Base-by-base conservation (phyloP, 192 early-diverging fungal genomes). In the Backusella westeae region DNA sequence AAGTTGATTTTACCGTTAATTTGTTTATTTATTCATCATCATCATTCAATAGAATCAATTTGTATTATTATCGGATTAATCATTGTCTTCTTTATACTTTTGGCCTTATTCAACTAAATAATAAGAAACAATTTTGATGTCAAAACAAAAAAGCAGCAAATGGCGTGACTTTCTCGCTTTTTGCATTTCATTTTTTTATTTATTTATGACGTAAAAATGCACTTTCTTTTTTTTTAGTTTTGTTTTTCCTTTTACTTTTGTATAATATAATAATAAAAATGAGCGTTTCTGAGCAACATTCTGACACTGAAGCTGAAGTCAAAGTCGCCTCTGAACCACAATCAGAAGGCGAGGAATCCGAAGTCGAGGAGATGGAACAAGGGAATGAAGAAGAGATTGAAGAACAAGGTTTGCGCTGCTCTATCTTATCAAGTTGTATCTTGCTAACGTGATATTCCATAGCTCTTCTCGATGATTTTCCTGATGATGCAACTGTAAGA, bases 401-500 rank as follows among this genome's bases (percentile, higher is more conserved):
- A 7, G 72, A 73, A 59, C 34, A 73, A 73, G 52, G 70, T 71
- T 21, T n/a, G 19, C 32, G 7, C 15, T 41, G 21, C 46, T 39
- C 52, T 56, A 21, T 8, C 19, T 21, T 21, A 6, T n/a, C 21
- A 9, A 53, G 17, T 53, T 53, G 6, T n/a, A 6, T n/a, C 6
- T 52, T 52, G 14, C 42, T 44, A 44, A 44, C 15, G 12, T 44
- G 42, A 44, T 5, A 14, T 44, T 2, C 4, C 35, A 34, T 65
- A 77, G 76, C n/a, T 26, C 41, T 77, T 21, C 70, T 90, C 78
- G 79, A 89, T 8, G 87, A 87, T 5, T 77, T 82, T 23, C 85
- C 88, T 1, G 84, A 84, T 53, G 87, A 89, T 65, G 84, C 82
- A 1, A 85, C 84, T 67, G 82, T 82, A 80, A 34, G 69, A 4